Base-by-base conservation (phyloP, 768 basidiomycete genomes). In the Pleurotus cornucopiae region DNA sequence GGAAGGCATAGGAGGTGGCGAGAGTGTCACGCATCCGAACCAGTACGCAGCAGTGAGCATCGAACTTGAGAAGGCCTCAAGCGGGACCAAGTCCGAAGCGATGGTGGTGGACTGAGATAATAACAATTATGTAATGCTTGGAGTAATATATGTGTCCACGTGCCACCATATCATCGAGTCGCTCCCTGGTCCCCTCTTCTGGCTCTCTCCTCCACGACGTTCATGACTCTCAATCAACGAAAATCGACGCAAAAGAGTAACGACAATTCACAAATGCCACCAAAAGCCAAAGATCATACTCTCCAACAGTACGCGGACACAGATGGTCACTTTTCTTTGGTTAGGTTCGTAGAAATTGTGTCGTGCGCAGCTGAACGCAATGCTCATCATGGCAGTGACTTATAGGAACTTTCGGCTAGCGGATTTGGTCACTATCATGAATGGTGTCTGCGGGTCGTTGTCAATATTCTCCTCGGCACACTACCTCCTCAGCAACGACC, bases 371-470 rank as follows among this genome's bases (percentile, higher is more conserved):
- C 30, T 34, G 7, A 34, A 34, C 30, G 30, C 30, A 7, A 11
- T 34, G 30, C 30, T 11, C 30, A 34, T 62, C 62, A 60, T 56
- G 61, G 57, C 55, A 57, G 21, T 55, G 55, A 40, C 55, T 54
- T 54, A 16, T 64, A 97, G 97, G 63, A 98, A 98, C 71, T 99
- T 99, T 69, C 91, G 95, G 53, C 83, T 98, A 23, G 97, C 97
- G 61, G 97, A 99, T 76, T 81, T 97, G 51, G 94, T 99, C 64
- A 99, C 97, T 37, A 94, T 99, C 61, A 94, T 95, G 88, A 99
- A 99, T 68, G 97, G 97, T 45, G 89, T 98, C 70, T 99, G 97
- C 73, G 97, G 97, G 57, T 90, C 91, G 14, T 88, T 96, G 63
- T 98, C 94, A 23, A 83, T 99, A 67, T 94, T 98, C 71, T 91